Evolutionary conservation across 768 basidiomycete species (phyloP), one percentile per base, ranked within the genome.

Genomic region (Tricholoma furcatifolium): DNA sequence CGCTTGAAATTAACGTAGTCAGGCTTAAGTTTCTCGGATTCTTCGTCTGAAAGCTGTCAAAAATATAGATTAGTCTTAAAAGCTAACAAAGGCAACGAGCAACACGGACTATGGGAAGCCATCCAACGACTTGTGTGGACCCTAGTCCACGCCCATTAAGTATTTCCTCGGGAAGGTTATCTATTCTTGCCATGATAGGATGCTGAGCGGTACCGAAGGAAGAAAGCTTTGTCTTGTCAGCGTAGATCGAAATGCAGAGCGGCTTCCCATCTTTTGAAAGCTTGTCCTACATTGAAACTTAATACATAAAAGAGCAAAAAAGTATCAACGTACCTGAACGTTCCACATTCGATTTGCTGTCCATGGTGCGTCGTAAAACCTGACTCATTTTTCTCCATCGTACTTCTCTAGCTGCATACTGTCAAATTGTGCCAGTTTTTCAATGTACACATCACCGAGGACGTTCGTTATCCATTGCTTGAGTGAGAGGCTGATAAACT

Each of bases 201-300:
- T 75, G 69, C 0, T 69, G 73, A 21, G 43, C 59, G 1, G 62
- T 67, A 0, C 70, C 68, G 62, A 73, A 75, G 2, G 67, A 64
- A 0, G 69, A 75, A 0, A 75, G 51, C 18, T 69, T 66, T 11
- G 68, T 63, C 40, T 74, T 75, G 49, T 76, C 72, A 8, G 74
- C 68, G 61, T 74, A 76, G 0, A 75, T n/a, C 38, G 74, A 69
- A 18, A 67, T 62, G 6, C 60, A 46, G 10, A 72, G 49, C 1
- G 65, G 62, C 17, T 15, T 12, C 17, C 40, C 20, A 41, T 41
- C 20, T 10, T 21, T 18, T 5, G 20, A 23, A 20, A 41, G 40
- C n/a, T n/a, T n/a, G n/a, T n/a, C n/a, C n/a, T n/a, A n/a, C n/a
- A n/a, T n/a, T n/a, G n/a, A n/a, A n/a, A n/a, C n/a, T n/a, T n/a